Percentiles rank a stretch among this genome's conserved stretches.
Conservation (phyloP, 495 filamentous ascomycete genomes). For the Xylaria scruposa region DNA sequence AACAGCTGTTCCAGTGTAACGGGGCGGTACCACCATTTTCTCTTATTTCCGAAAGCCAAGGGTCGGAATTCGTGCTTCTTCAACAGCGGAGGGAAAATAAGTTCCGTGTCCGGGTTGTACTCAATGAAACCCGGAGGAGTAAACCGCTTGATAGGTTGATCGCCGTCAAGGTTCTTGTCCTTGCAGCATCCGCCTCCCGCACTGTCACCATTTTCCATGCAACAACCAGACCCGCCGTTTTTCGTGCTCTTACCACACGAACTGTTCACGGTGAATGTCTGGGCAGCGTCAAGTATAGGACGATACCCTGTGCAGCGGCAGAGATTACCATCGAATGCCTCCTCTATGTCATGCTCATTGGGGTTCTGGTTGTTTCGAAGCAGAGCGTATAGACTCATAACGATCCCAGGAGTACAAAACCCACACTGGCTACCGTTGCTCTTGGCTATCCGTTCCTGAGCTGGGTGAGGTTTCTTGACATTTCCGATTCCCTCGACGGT, state of each 20-base stretch:
- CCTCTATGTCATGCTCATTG: constrained; percentile 78
- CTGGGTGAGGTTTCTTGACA: constrained; percentile 83
- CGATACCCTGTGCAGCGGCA: constrained; percentile 96
- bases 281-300: constrained; percentile 90
- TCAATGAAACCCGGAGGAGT: constrained; percentile 88
- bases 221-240: constrained; percentile 72
- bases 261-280: constrained; percentile 66
- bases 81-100: constrained; percentile 90
- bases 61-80: constrained; percentile 82
- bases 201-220: constrained; percentile 62
- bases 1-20: constrained; percentile 86
- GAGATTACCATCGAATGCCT: constrained; percentile 93
- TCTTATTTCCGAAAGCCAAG: constrained; percentile 90
- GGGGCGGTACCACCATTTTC: constrained; percentile 91
- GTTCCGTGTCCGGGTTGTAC: constrained; percentile 88
- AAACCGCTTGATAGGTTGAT: constrained; percentile 69
- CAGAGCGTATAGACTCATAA: constrained; percentile 91
- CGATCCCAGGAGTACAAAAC: constrained; percentile 97
- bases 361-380: constrained; percentile 74
- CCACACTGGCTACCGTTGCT: constrained; percentile 71
- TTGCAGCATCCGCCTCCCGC: constrained; percentile 64
- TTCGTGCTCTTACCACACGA: constrained; percentile 63
- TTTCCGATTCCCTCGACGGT: constrained; percentile 98
- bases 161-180: constrained; percentile 52
- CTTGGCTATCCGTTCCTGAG: constrained; percentile 89